Evolutionary conservation across 2,329 filamentous ascomycete genomes (phyloP).

Genomic region (Cryphonectria carpinicola): DNA sequence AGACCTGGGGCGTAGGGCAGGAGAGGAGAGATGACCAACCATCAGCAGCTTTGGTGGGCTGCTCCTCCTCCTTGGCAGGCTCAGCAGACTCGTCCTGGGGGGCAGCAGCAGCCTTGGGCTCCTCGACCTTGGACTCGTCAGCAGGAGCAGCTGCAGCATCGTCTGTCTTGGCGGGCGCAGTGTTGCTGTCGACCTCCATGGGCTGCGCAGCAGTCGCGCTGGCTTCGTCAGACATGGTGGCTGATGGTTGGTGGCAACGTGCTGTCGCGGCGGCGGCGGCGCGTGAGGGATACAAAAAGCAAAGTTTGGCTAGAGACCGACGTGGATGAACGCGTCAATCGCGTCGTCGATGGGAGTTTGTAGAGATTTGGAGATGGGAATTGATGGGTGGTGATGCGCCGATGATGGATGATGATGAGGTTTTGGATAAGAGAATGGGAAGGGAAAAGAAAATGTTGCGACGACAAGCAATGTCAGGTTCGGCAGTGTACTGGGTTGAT

Average conservation of each 20-base stretch:
- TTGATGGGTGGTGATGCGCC: conserved; percentile 22
- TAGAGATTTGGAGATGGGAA: conserved; percentile 18
- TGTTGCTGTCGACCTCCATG: conserved; percentile 16
- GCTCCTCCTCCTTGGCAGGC: conserved; percentile 26
- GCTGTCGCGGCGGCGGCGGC: conserved; percentile 32
- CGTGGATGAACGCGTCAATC: conserved; percentile 31
- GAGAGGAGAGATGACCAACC: conserved; percentile 32
- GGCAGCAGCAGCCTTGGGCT: conserved; percentile 23
- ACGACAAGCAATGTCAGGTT: conserved; percentile 20
- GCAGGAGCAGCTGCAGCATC: conserved; percentile 20
- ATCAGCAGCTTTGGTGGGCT: conserved; percentile 31
- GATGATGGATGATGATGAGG: conserved; percentile 17
- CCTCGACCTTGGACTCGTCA: conserved; percentile 28
- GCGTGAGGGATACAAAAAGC: conserved; percentile 29
- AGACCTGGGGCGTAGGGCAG: neutral
- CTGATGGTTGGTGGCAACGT: conserved; percentile 33
- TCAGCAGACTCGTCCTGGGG: conserved; percentile 23
- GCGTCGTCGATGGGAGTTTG: conserved; percentile 26
- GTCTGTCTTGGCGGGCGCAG: conserved; percentile 18
- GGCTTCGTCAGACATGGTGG: conserved; percentile 36
- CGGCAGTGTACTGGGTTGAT: conserved; percentile 26
- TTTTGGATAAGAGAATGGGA: conserved; percentile 4
- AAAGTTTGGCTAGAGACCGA: conserved; percentile 15
- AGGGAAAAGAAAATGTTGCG: conserved; percentile 13
- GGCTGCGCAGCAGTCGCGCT: conserved; percentile 28